phyloP scores from a whole-genome alignment of 1,284 basidiomycete species.

The Ustilago nuda region DNA sequence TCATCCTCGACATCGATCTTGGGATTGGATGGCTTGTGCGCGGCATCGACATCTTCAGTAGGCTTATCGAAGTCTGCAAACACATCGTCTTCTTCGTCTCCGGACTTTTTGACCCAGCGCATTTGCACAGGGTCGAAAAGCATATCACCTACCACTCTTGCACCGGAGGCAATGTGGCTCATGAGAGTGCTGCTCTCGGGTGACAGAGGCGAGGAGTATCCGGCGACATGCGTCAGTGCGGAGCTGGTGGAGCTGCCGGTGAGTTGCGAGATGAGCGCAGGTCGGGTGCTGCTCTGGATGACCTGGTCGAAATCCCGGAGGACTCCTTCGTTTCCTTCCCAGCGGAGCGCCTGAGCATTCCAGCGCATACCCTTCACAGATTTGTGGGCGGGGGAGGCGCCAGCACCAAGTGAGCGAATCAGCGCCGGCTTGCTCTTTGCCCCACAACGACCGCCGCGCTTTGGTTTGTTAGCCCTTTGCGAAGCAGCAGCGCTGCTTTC shows the following conservation, averaged over 20 bases:
- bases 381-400: conserved; percentile 34
- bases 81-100: conserved; percentile 77
- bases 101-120: conserved; percentile 85
- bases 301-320: conserved; percentile 89
- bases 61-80: conserved; percentile 52
- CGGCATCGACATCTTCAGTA: conserved; percentile 18
- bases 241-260: conserved; percentile 48
- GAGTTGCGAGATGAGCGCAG: conserved; percentile 80
- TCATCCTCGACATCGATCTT: conserved; percentile 20
- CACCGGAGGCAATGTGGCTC: conserved; percentile 61
- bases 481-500: neutral
- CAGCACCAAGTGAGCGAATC: conserved; percentile 53
- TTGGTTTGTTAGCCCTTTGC: conserved; percentile 12
- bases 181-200: conserved; percentile 40
- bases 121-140: conserved; percentile 91
- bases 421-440: conserved; percentile 44
- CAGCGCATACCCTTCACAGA: conserved; percentile 84
- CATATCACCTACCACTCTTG: conserved; percentile 94
- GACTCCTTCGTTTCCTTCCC: conserved; percentile 95
- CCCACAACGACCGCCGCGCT: conserved; percentile 71
- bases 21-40: neutral
- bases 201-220: conserved; percentile 32
- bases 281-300: conserved; percentile 84
- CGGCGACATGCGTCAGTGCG: conserved; percentile 25
- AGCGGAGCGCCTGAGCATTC: conserved; percentile 87